Evolutionary conservation across 1,284 basidiomycete species (phyloP), one percentile per base, ranked within the genome.

Genomic region (Cutaneotrichosporon dermatis): DNA sequence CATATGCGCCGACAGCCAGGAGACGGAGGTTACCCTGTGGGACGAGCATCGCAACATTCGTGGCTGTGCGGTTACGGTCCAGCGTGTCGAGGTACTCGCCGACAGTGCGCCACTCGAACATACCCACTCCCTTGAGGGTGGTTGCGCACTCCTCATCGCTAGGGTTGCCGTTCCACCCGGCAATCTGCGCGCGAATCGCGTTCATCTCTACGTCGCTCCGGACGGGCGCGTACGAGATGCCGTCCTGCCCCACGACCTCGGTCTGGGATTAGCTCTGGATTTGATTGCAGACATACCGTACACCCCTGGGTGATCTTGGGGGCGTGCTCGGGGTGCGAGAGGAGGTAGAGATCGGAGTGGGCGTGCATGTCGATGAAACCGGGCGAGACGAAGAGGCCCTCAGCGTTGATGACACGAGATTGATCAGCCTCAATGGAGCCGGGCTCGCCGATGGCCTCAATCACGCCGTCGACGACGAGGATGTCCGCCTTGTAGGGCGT

Each of bases 351-450:
- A 60, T 78, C 76, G 9, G 69, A 72, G 60, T 78, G 76, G 4
- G 76, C 76, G 64, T 78, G 76, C 66, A 78, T 66, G 59, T 78
- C 76, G 52, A 78, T 76, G 59, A 78, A 78, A 3, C 76, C 76
- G 5, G 76, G 76, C 16, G 64, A 67, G 1, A 78, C 64, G n/a
- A 63, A 59, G 36, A 57, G 63, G 8, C 73, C 72, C 12, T 48
- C 57, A 1, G 68, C 68, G 15, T 74, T 66, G 35, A 77, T 59
- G 4, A 39, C 40, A 15, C 63, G 55, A 4, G 51, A 40, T 4
- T 10, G 15, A 34, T 39, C n/a, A 6, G 55, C 48, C 5, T 13
- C 10, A 3, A 60, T 50, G 12, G 33, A 15, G 16, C 51, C 54
- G 34, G 15, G 33, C 13, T 54, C 35, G 0, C 40, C 62, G 37